These are phyloP conservation scores for Tetrahymena borealis DNA, from an alignment of 73 alveolate genomes.

Conservation along the genomic window DNA sequence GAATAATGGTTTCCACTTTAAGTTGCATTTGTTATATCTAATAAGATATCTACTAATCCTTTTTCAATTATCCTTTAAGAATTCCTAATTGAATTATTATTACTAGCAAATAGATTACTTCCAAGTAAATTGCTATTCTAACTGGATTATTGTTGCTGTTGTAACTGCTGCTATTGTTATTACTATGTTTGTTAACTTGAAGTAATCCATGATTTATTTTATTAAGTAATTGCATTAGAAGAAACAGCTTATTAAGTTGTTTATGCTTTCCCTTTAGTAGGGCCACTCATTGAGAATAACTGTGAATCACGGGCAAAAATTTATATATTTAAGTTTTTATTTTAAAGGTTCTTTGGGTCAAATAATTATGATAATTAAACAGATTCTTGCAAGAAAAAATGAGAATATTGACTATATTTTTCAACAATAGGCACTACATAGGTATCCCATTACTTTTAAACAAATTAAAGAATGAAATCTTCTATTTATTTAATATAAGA, in stretches of 20 bases:
- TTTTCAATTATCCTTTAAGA: neutral
- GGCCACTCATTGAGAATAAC: neutral
- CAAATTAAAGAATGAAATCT: neutral
- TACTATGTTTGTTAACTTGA: too few species aligned
- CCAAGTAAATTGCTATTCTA: too few species aligned
- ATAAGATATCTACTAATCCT: neutral
- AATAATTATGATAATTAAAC: neutral
- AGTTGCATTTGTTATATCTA: neutral
- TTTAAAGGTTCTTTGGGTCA: neutral
- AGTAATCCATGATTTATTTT: too few species aligned
- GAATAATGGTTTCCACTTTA: neutral
- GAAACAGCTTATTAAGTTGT: too few species aligned
- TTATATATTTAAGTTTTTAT: neutral
- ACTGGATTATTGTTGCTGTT: too few species aligned
- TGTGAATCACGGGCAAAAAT: neutral
- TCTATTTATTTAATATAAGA: neutral
- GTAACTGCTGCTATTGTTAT: too few species aligned
- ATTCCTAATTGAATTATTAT: neutral
- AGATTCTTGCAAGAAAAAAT: neutral
- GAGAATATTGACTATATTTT: neutral
- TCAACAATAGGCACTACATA: neutral
- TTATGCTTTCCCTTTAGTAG: too few species aligned
- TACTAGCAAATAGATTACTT: neutral
- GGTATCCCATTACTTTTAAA: neutral
- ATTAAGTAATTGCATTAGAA: too few species aligned